These are phyloP conservation scores for Ceratobasidium sp. DNA, from an alignment of 1,284 basidiomycete species.

Conservation along the genomic window DNA sequence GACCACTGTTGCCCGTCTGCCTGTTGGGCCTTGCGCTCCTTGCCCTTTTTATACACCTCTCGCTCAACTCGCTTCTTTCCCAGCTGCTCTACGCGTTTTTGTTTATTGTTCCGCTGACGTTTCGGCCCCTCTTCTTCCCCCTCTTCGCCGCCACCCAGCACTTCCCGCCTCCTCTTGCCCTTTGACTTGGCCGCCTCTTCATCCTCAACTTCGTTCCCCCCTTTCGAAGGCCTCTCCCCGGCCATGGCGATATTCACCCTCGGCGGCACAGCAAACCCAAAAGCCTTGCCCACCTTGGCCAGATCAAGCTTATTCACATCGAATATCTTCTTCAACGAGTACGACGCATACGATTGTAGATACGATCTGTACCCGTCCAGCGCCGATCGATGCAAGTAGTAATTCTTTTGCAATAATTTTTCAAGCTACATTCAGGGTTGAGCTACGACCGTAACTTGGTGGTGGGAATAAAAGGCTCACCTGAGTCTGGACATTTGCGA, in stretches of 20 bases:
- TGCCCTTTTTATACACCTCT: conserved; percentile 70
- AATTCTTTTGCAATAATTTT: conserved; percentile 94
- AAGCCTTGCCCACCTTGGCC: conserved; percentile 93
- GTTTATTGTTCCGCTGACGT: conserved; percentile 54
- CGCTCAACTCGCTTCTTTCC: conserved; percentile 72
- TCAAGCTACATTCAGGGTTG: conserved; percentile 70
- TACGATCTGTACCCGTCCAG: conserved; percentile 95
- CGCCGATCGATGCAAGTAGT: conserved; percentile 94
- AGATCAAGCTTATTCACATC: conserved; percentile 95
- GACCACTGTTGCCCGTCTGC: conserved; percentile 67
- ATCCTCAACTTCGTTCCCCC: conserved; percentile 51
- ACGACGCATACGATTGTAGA: conserved; percentile 97
- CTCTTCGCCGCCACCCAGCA: not conserved
- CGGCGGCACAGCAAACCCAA: conserved; percentile 94
- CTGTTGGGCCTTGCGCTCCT: conserved; percentile 58
- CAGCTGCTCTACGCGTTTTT: conserved; percentile 66
- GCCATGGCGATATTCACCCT: conserved; percentile 81
- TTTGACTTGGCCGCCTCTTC: conserved; percentile 42
- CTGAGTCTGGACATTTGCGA: conserved; percentile 96
- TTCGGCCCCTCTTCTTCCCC: conserved; percentile 46
- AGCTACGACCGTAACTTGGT: conserved; percentile 9
- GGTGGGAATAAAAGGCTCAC: conserved; percentile 54
- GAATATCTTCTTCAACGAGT: conserved; percentile 98
- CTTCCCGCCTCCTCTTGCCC: conserved; percentile 35
- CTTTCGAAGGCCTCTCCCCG: conserved; percentile 55